Conservation (phyloP, 2,329 filamentous ascomycete genomes). For the Botrytis aclada region DNA sequence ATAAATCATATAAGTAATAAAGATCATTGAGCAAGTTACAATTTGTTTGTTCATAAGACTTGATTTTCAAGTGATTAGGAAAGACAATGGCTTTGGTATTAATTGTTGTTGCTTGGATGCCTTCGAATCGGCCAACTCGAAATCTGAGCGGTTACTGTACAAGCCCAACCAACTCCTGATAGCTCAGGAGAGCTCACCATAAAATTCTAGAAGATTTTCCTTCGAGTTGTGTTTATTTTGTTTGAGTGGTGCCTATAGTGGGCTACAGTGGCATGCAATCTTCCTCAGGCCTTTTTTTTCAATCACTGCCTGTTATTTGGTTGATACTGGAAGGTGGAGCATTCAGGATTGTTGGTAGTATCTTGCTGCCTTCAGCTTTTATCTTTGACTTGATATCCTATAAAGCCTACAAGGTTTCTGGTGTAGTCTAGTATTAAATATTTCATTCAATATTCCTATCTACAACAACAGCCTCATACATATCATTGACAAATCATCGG, state of each 20-base stretch:
- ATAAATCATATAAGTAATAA: neutral
- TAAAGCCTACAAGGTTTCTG: neutral
- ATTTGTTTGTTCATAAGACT: neutral
- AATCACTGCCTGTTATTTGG: neutral
- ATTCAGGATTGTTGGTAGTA: neutral
- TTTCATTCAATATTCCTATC: neutral
- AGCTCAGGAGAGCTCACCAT: neutral
- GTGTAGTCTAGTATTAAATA: neutral
- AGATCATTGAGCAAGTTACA: accelerated
- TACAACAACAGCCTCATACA: accelerated
- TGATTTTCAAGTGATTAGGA: neutral
- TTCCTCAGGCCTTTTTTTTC: neutral
- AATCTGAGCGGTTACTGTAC: neutral
- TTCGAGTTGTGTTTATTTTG: neutral
- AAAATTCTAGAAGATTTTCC: neutral
- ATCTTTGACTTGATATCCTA: neutral
- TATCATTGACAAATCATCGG: neutral
- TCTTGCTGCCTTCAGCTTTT: neutral
- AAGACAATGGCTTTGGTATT: accelerated
- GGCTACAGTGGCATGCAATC: neutral
- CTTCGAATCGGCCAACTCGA: no score
- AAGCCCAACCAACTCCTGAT: neutral
- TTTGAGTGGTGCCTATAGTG: neutral
- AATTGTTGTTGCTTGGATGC: neutral
- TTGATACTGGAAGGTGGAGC: neutral